Evolutionary conservation across 1,139 yeast species (phyloP).

Genomic region (Nakaseomyces sp.): DNA sequence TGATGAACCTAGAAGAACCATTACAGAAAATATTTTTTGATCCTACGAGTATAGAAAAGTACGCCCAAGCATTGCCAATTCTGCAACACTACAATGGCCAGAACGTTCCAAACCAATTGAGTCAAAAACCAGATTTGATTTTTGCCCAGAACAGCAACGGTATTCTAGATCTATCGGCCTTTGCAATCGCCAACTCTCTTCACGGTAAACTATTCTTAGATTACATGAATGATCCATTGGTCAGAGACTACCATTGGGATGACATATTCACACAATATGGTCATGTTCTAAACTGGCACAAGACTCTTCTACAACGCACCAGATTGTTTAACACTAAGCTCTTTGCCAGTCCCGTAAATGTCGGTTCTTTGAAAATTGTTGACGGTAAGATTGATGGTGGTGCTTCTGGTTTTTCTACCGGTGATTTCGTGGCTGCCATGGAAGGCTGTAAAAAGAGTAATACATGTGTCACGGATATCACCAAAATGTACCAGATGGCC

Average conservation of each 20-base stretch:
- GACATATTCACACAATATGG: slow-evolving; percentile 61
- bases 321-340: slow-evolving; percentile 58
- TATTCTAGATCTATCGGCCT: slow-evolving; percentile 58
- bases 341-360: slow-evolving; percentile 23
- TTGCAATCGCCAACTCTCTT: slow-evolving; percentile 56
- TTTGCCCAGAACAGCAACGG: not conserved
- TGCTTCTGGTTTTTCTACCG: slow-evolving; percentile 21
- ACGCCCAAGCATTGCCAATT: not conserved
- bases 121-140: not conserved
- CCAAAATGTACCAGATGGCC: slow-evolving; percentile 4
- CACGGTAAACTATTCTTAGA: slow-evolving; percentile 63
- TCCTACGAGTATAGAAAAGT: slow-evolving; percentile 48
- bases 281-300: slow-evolving; percentile 92
- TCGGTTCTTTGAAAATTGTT: not conserved
- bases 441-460: slow-evolving; percentile 42
- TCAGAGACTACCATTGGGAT: slow-evolving; percentile 56
- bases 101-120: not conserved
- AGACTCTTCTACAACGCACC: slow-evolving; percentile 59
- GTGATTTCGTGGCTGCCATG: slow-evolving; percentile 59
- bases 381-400: slow-evolving; percentile 2
- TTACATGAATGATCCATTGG: slow-evolving; percentile 64
- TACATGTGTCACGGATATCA: slow-evolving; percentile 44
- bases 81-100: slow-evolving; percentile 3
- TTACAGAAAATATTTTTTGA: slow-evolving; percentile 49
- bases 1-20: slow-evolving; percentile 56